Percentiles rank a stretch among this genome's conserved stretches.
Evolutionary conservation across 305 asterid species (phyloP).

Genomic region (Petunia hybrid): DNA sequence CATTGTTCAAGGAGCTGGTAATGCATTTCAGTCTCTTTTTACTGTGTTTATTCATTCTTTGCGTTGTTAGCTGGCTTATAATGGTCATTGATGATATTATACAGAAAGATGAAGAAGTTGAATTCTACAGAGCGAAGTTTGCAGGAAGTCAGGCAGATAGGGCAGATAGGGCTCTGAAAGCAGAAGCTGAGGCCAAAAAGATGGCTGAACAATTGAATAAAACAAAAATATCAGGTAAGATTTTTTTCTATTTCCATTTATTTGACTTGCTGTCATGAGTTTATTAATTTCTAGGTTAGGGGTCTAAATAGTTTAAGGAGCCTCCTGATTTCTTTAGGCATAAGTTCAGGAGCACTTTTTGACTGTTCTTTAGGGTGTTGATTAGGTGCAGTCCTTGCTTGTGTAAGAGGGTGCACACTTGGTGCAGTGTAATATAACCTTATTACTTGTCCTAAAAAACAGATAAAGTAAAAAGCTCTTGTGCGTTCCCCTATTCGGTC

Average conservation of each 20-base stretch:
- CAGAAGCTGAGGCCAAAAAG: constrained; percentile 69
- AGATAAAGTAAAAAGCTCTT: neutral
- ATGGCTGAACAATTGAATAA: constrained; percentile 65
- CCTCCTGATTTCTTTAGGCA: constrained; percentile 3
- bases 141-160: constrained; percentile 97
- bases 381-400: neutral
- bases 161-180: constrained; percentile 76
- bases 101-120: constrained; percentile 86
- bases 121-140: constrained; percentile 60
- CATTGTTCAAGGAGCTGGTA: constrained; percentile 90
- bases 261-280: constrained; percentile 9
- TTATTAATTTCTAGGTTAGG: constrained; percentile 1
- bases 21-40: neutral
- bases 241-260: neutral
- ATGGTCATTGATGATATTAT: constrained; percentile 40
- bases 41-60: constrained; percentile 30
- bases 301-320: neutral
- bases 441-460: neutral
- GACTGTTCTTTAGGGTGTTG: neutral
- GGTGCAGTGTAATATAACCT: constrained; percentile 1
- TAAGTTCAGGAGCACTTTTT: neutral
- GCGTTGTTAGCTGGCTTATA: constrained; percentile 30
- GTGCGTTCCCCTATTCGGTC: too few relatives aligned
- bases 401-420: neutral
- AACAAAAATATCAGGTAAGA: constrained; percentile 70